Percentiles rank a stretch among this genome's conserved stretches.
phyloP scores from a whole-genome alignment of 805 yeast species.

The Vanderwaltozyma tropicalis region DNA sequence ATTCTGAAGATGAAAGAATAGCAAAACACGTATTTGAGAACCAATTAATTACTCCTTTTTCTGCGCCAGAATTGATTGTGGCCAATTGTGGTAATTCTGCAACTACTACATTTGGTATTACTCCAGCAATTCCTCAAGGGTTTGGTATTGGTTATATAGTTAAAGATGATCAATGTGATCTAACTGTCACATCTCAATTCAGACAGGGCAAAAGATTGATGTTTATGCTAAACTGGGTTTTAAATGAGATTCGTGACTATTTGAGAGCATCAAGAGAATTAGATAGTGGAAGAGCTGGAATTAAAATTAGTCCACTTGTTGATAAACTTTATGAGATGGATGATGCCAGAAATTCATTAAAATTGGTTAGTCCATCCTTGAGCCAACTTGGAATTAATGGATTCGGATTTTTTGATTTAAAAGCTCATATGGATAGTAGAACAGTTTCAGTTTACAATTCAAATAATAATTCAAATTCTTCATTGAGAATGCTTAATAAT shows the following conservation, averaged over 20 bases:
- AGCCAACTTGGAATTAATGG: slow-evolving; percentile 7
- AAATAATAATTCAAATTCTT: slow-evolving; percentile 3
- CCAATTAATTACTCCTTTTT: slow-evolving; percentile 28
- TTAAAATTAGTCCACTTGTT: slow-evolving; percentile 21
- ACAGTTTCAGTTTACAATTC: slow-evolving; percentile 12
- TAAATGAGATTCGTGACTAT: slow-evolving; percentile 46
- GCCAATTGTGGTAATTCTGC: slow-evolving; percentile 92
- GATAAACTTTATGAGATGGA: slow-evolving; percentile 30
- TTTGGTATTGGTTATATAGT: slow-evolving; percentile 89
- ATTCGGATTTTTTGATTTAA: slow-evolving; percentile 21
- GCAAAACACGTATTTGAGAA: slow-evolving; percentile 40
- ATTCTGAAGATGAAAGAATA: slow-evolving; percentile 15
- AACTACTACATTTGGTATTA: slow-evolving; percentile 73
- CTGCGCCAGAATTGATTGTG: slow-evolving; percentile 37
- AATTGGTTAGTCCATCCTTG: neutral
- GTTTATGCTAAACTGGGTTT: slow-evolving; percentile 60
- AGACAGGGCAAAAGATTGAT: slow-evolving; percentile 75
- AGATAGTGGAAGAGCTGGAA: slow-evolving; percentile 9
- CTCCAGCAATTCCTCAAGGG: slow-evolving; percentile 82
- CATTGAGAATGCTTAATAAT: neutral
- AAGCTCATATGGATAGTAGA: slow-evolving; percentile 20
- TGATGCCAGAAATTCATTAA: slow-evolving; percentile 19
- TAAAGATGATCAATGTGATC: slow-evolving; percentile 65
- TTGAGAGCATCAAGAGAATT: slow-evolving; percentile 22
- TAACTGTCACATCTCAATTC: slow-evolving; percentile 80